Evolutionary conservation across 2,329 filamentous ascomycete species (phyloP).

Genomic region (Mycosphaerella sp.): DNA sequence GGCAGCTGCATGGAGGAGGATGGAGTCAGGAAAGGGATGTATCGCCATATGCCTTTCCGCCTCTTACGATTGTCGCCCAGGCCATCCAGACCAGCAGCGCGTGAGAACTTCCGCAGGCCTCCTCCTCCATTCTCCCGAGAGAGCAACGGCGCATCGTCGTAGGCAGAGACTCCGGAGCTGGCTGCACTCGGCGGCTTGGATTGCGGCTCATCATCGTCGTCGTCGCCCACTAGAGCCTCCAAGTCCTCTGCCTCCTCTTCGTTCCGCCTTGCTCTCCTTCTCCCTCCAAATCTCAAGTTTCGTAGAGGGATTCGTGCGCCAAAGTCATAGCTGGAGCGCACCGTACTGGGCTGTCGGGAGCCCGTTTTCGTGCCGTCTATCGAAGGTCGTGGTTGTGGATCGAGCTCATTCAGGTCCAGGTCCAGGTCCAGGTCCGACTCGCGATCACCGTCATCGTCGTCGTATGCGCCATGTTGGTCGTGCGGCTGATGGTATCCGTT

Average conservation of each 20-base stretch:
- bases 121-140: constrained; percentile 13
- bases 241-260: constrained; percentile 58
- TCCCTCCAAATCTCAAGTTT: constrained; percentile 47
- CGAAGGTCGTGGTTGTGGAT: constrained; percentile 45
- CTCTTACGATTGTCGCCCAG: constrained; percentile 14
- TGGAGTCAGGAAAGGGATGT: constrained; percentile 24
- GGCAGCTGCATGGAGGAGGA: constrained; percentile 25
- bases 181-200: constrained; percentile 16
- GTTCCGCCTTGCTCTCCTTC: constrained; percentile 35
- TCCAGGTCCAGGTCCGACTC: constrained; percentile 64
- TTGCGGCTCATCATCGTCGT: constrained; percentile 36
- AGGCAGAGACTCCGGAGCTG: constrained; percentile 47
- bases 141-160: constrained; percentile 71
- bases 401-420: constrained; percentile 71
- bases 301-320: constrained; percentile 62
- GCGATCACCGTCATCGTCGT: constrained; percentile 33
- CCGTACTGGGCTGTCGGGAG: constrained; percentile 15
- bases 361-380: constrained; percentile 13
- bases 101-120: constrained; percentile 12
- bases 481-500: constrained; percentile 48
- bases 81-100: constrained; percentile 11
- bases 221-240: constrained; percentile 56
- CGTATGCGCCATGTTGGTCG: constrained; percentile 57
- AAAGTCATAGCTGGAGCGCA: constrained; percentile 34
- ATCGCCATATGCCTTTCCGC: constrained; percentile 25